Base-by-base conservation (phyloP, 1,284 basidiomycete genomes). In the Tylopilus sp. region DNA sequence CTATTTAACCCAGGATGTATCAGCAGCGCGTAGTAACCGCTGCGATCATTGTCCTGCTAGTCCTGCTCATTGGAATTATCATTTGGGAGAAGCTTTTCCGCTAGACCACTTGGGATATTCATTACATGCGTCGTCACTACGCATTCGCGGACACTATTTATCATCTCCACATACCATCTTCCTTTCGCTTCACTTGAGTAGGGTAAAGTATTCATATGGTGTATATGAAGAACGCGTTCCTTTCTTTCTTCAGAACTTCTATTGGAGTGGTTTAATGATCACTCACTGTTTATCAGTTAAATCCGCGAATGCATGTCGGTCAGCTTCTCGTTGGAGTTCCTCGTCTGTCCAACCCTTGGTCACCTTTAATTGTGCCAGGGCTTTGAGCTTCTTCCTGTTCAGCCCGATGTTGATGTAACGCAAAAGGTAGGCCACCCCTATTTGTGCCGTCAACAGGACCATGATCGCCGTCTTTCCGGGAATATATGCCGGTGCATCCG, bases 1-100 rank as follows among this genome's bases (percentile, higher is more conserved):
- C 67, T 62, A 65, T 69, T 81, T 81, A 66, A 56, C 66, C 41
- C 62, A 94, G 93, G 80, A 93, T 94, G 93, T 93, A 93, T 77
- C 90, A 93, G 75, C 92, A 94, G 70, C 90, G 91, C 56, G 82
- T 90, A 47, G 85, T 93, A 52, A 94, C 91, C 13, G 87, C 77
- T 22, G 88, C 86, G 54, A 94, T 94, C 69, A 87, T 94, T 60
- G 74, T 82, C 66, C 85, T 94, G 26, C 89, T 94, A 51, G 77
- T 93, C 61, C 73, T 93, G 8, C 85, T 94, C 63, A 93, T 94
- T 67, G 81, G 79, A 58, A 81, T 94, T 68, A 90, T 94, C 62
- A 77, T 92, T 16, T 94, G 90, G 88, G 87, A 87, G 75, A 94
- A 94, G 74, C 79, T 93, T 49, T 80, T 80, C 67, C 79, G 72